Conservation (phyloP, 2,329 filamentous ascomycete genomes). For the Pseudogymnoascus sp. region DNA sequence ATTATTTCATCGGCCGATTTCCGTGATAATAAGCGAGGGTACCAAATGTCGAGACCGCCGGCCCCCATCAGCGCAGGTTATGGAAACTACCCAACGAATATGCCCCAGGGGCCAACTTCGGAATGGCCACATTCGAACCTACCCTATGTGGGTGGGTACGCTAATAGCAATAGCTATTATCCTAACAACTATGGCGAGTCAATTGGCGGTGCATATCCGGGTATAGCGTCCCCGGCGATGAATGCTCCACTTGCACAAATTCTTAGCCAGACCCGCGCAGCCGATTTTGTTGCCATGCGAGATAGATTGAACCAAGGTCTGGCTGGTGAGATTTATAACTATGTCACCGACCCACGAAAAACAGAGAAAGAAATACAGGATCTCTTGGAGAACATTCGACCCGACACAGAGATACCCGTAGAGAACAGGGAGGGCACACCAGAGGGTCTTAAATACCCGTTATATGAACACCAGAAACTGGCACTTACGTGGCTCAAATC, state of each 20-base stretch:
- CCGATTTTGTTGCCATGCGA: background rate
- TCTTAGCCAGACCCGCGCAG: constrained; percentile 2
- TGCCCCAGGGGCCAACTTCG: background rate
- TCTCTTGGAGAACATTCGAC: constrained; percentile 63
- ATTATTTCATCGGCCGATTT: constrained; percentile 25
- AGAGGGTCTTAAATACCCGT: constrained; percentile 53
- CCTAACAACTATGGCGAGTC: background rate
- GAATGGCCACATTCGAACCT: background rate
- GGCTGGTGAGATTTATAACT: constrained; percentile 6
- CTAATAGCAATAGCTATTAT: background rate
- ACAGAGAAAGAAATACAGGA: constrained; percentile 61
- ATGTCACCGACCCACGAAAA: constrained; percentile 37
- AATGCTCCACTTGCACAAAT: constrained; percentile 8
- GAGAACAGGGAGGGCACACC: constrained; percentile 63
- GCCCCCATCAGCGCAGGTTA: background rate
- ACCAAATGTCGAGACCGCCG: background rate
- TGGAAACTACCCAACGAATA: background rate
- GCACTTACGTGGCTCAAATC: constrained; percentile 69
- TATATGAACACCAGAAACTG: constrained; percentile 78
- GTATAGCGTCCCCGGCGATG: background rate
- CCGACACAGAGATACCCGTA: constrained; percentile 57
- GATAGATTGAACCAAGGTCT: constrained; percentile 6
- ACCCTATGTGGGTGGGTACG: background rate
- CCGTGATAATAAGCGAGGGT: constrained; percentile 21
- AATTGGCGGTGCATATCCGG: background rate